Evolutionary conservation across 176 grass and related monocot species (phyloP), one percentile per base, ranked within the genome.

Genomic region (Oryza brachyantha): DNA sequence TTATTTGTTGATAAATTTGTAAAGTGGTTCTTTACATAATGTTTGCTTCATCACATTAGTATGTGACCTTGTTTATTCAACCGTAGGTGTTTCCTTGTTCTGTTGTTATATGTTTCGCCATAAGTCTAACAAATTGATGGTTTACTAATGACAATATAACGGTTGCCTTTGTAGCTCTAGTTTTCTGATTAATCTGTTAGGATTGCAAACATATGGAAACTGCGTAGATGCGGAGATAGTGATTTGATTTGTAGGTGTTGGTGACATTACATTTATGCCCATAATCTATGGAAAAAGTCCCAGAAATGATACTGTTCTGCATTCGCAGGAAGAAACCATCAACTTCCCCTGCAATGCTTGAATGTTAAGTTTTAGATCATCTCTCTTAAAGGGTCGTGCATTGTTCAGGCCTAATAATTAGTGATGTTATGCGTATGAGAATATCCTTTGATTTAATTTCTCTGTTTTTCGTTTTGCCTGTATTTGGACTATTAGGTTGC

Each of bases 401-500:
- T 54, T 36, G 32, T 40, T 10, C 37, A 37, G 16, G 65, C 25
- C 66, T 19, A 32, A 62, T 31, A 61, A 40, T 82, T 14, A 0
- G 27, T 17, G 41, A 48, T 31, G 39, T 26, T 28, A 70, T 86
- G 40, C 55, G 42, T 38, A 41, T 3, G 4, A 12, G 46, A 13
- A 14, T 8, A 43, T 14, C 34, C 35, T 65, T 25, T 40, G 13
- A 57, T 67, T 9, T 37, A 68, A 43, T 13, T 61, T 74, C 38
- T 63, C 7, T 70, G 17, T 75, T 80, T 80, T 2, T 0, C 13
- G 13, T 78, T 59, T 61, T 77, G 46, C 48, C 22, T 74, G 19
- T 59, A 8, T 46, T 50, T 68, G 26, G 5, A 48, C 70, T 22
- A 40, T 45, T 84, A 97, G 89, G 83, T 35, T 94, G 52, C 94